Base-by-base conservation (phyloP, 192 early-diverging fungal species). In the Coemansia sp. region DNA sequence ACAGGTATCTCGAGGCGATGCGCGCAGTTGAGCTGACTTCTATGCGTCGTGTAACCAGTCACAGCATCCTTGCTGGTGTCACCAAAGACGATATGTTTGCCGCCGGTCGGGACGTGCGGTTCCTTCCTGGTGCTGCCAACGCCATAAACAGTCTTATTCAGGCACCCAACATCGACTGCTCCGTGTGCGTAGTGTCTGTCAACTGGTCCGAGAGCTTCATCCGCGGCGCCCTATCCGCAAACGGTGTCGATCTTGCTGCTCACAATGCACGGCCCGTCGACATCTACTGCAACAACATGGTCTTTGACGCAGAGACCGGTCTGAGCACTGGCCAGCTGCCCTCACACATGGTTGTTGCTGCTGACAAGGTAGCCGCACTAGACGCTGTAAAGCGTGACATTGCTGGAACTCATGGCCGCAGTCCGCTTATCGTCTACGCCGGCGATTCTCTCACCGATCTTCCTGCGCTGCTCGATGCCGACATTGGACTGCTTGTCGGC, bases 381-480 rank as follows among this genome's bases (percentile, higher is more conserved):
- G n/a, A 4, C n/a, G 25, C 28, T 25, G 19, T 45, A 17, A 70
- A 27, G 30, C 36, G 42, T 2, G 36, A 55, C 8, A 20, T 44
- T 13, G 33, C 56, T 3, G 38, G 30, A 6, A 57, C 25, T 13
- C 27, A 30, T 17, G 50, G 37, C 13, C 23, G 6, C 14, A 22
- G 38, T 15, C 56, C 57, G 9, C 5, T 30, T 4, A 27, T 75
- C n/a, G 68, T 70, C 1, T 82, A 82, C 52, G 72, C 40, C 1
- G 81, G 81, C 1, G 75, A 82, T 36, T 77, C 74, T 38, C 62
- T 75, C n/a, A 82, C 72, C 14, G 81, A 82, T 61, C 57, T 82
- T 17, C 71, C 68, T 17, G 62, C 65, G 0, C 65, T 82, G 30
- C 55, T 77, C 17, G 57, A 30, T 22, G 81, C 81, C 14, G 67